Conservation (phyloP, 495 filamentous ascomycete species). For the Aspergillus incahuasiensis region DNA sequence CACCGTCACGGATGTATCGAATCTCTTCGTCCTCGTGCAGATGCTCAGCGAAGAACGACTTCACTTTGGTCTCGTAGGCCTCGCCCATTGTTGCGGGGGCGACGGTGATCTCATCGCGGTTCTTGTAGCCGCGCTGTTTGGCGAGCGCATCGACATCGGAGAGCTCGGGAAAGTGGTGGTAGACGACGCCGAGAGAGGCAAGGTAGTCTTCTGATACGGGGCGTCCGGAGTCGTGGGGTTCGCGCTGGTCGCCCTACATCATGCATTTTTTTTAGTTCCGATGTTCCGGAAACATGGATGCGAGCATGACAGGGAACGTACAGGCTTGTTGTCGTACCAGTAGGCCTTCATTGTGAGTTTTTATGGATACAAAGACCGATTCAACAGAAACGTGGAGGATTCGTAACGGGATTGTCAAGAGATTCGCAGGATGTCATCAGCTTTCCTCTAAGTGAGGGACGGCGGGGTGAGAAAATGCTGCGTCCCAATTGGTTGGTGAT, state of each 20-base stretch:
- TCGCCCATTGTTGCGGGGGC: slow-evolving; percentile 83
- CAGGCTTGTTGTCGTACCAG: slow-evolving; percentile 73
- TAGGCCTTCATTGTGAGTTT: slow-evolving; percentile 70
- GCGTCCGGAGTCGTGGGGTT: slow-evolving; percentile 79
- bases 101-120: slow-evolving; percentile 90
- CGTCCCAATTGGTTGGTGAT: slow-evolving; percentile 37
- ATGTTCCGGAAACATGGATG: not conserved
- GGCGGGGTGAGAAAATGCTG: slow-evolving; percentile 46
- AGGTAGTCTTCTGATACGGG: slow-evolving; percentile 58
- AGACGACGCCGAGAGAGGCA: slow-evolving; percentile 68
- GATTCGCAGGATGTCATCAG: not conserved
- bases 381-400: not conserved
- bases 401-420: not conserved
- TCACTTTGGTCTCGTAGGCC: slow-evolving; percentile 78
- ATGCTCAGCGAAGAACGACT: slow-evolving; percentile 90
- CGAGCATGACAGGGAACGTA: slow-evolving; percentile 39
- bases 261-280: not conserved
- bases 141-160: slow-evolving; percentile 69
- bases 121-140: slow-evolving; percentile 74
- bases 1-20: slow-evolving; percentile 86
- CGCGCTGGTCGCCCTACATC: slow-evolving; percentile 82
- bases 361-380: not conserved
- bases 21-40: slow-evolving; percentile 99
- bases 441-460: slow-evolving; percentile 25
- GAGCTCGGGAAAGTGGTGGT: slow-evolving; percentile 62